Conservation (phyloP, 2,329 filamentous ascomycete species). For the Alternaria incomplexa region DNA sequence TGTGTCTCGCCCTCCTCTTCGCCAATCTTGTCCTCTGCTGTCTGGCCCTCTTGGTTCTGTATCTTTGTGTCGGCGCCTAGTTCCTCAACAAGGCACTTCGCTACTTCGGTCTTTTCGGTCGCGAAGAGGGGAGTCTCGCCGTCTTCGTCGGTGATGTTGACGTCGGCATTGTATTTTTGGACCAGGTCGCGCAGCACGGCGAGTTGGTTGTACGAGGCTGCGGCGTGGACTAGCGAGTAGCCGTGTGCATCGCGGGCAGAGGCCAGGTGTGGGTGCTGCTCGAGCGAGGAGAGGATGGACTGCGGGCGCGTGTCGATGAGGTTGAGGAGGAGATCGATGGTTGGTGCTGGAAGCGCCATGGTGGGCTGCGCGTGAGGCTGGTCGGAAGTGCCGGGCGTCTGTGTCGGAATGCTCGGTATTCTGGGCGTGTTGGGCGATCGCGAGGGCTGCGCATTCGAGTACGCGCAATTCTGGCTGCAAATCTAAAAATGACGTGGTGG, state of each 20-base stretch:
- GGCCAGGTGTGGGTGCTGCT: constrained; percentile 76
- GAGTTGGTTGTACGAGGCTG: constrained; percentile 88
- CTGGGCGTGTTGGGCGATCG: neutral
- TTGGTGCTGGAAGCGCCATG: constrained; percentile 44
- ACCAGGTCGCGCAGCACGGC: constrained; percentile 79
- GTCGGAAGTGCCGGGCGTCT: neutral
- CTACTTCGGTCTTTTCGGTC: constrained; percentile 80
- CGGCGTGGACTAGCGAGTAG: constrained; percentile 92
- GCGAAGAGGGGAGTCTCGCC: constrained; percentile 94
- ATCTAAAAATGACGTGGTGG: constrained; percentile 19
- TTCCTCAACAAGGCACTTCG: constrained; percentile 81
- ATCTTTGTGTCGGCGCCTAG: constrained; percentile 71
- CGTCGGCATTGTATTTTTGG: constrained; percentile 75
- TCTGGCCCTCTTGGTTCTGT: constrained; percentile 76
- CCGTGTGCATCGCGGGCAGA: constrained; percentile 85
- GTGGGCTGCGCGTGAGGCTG: neutral
- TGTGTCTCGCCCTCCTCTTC: constrained; percentile 78
- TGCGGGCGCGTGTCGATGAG: constrained; percentile 80
- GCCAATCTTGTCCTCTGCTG: constrained; percentile 79
- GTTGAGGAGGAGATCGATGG: constrained; percentile 57
- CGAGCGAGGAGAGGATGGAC: constrained; percentile 75
- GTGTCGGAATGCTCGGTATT: neutral
- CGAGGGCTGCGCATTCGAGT: constrained; percentile 1
- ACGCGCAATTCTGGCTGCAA: constrained; percentile 3
- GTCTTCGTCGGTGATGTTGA: constrained; percentile 87